Evolutionary conservation across 306 rosid genomes (phyloP).

Genomic region (Prunus salicina): DNA sequence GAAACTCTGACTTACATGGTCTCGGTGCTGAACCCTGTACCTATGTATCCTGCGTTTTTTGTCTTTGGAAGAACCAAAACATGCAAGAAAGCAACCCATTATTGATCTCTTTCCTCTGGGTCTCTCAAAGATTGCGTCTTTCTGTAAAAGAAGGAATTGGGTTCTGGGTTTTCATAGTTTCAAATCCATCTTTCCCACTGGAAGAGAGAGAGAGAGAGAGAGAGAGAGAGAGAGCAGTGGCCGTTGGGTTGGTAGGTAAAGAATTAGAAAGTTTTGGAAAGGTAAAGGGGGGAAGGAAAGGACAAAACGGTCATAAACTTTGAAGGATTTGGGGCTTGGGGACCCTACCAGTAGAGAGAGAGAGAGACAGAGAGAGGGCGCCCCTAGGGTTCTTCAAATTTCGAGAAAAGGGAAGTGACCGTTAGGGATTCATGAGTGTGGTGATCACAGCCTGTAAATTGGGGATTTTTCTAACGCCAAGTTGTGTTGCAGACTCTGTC

Average conservation of each 20-base stretch:
- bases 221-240: constrained; percentile 9
- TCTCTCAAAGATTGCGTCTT: constrained; percentile 23
- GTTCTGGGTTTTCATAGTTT: constrained; percentile 29
- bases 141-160: neutral
- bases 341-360: neutral
- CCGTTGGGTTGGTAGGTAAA: constrained; percentile 16
- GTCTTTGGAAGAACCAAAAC: constrained; percentile 75
- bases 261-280: neutral
- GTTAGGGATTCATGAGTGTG: constrained; percentile 36
- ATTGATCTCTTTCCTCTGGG: constrained; percentile 18
- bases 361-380: neutral
- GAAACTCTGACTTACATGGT: constrained; percentile 27
- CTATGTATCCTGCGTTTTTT: constrained; percentile 38
- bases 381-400: neutral
- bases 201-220: neutral
- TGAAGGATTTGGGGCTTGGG: constrained; percentile 10
- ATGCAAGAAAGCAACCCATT: constrained; percentile 81
- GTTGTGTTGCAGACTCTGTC: neutral
- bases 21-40: constrained; percentile 42
- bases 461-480: neutral
- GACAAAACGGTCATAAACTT: constrained; percentile 51
- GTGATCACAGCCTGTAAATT: constrained; percentile 44
- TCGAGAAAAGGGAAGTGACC: constrained; percentile 41
- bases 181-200: neutral
- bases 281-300: constrained; percentile 18